Base-by-base conservation (phyloP, 2,329 filamentous ascomycete species). In the Fusarium sacchari region DNA sequence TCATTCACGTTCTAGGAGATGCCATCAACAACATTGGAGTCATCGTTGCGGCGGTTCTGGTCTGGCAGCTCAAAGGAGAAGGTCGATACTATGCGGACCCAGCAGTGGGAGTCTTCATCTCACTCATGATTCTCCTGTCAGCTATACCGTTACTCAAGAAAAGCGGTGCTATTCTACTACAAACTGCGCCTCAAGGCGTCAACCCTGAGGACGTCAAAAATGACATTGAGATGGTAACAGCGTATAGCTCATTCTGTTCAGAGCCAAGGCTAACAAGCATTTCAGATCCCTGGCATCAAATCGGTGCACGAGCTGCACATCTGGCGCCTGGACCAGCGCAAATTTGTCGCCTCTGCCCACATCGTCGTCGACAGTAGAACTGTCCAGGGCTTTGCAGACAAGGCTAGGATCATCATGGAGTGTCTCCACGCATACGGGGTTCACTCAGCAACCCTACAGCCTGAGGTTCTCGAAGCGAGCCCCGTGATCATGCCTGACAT, bases 21-120 rank as follows among this genome's bases (percentile, higher is more conserved):
- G 91, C 92, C 10, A 85, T 92, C 71, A 95, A 94, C 82, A 95
- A 95, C 75, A 80, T 94, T 17, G 92, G 92, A 15, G 92, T 95
- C 67, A 94, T 94, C 55, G 83, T 91, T 40, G 88, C 92, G 2
- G 92, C 91, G 0, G 77, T 91, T 5, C 85, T 94, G 37, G 92
- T 95, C 79, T 94, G 92, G 92, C 84, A 90, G 64, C 84, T 87
- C 1, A 79, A 86, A 36, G 89, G 87, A 36, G 83, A 88, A 2
- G 84, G 81, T 7, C 86, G 91, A 39, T 93, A 88, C 83, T 95
- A 94, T 74, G 92, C 91, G 10, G 93, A 95, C 77, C 93, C 93
- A 0, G 91, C 86, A 7, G 87, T 91, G 39, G 89, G 91, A 65
- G 85, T 93, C 79, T 90, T 87, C 57, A 95, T 95, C 75, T 88